Base-by-base conservation (phyloP, 805 yeast species). In the Hanseniaspora hatyaiensis region DNA sequence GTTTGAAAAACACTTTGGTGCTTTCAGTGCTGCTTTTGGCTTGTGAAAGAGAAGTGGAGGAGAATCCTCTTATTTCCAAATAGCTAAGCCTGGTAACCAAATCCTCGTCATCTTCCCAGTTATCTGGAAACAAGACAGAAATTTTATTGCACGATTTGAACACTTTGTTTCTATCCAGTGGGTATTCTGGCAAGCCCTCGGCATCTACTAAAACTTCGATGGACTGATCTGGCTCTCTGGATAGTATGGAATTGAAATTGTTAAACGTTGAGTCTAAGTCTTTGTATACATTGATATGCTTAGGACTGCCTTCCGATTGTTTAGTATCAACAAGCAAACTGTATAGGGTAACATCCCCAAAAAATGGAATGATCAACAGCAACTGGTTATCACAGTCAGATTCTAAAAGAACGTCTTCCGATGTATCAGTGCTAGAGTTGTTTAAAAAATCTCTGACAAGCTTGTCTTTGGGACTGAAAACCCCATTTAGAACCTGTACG, bases 371-470 rank as follows among this genome's bases (percentile, higher is more conserved):
- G 46, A 76, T 73, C 28, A 89, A 54, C 28, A 88, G 73, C 54
- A 88, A 53, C 59, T 89, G 96, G 50, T 80, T 75, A 57, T 89
- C 97, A 2, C 82, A 77, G 59, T 88, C 96, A 1, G 83, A 75
- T 62, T 75, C 65, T 39, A 78, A 58, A 66, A 63, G 56, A 31
- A 64, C 52, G 8, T 74, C 53, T n/a, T 67, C 61, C 52, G 74
- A 76, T 55, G 74, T 73, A 1, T 69, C 73, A 40, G 68, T 62
- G 8, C 15, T 12, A 3, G 45, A 34, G 11, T 34, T 22, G 15
- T 20, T 19, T 12, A 37, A 23, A 19, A 86, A 65, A 22, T 52
- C 52, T 45, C 66, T 60, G 19, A 56, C 61, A 13, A 70, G 55
- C 6, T 81, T 28, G 8, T 50, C 37, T 44, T 33, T 66, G n/a